Percentiles rank a stretch among this genome's conserved stretches.
Conservation (phyloP, 1,284 basidiomycete genomes). For the Cutaneotrichosporon cavernicola region DNA sequence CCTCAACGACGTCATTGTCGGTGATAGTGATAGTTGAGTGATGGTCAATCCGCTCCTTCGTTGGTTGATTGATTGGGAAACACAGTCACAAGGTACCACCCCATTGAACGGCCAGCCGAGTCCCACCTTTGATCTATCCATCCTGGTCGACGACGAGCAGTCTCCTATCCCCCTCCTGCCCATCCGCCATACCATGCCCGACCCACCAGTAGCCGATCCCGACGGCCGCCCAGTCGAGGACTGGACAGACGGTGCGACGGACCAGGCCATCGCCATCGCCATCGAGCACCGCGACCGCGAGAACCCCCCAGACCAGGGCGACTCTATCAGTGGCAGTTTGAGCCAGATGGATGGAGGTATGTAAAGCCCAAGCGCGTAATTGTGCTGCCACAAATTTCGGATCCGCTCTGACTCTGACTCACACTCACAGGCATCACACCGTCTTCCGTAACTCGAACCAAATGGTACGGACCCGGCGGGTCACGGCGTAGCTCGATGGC, state of each 20-base stretch:
- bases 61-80: neutral
- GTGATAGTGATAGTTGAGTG: neutral
- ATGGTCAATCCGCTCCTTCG: neutral
- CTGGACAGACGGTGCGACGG: conserved; percentile 29
- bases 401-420: conserved; percentile 16
- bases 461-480: conserved; percentile 31
- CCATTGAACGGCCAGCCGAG: neutral
- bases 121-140: conserved; percentile 1
- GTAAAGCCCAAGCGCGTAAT: neutral
- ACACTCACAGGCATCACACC: conserved; percentile 35
- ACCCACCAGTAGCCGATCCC: conserved; percentile 10
- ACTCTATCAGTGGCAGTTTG: conserved; percentile 25
- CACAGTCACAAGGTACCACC: neutral
- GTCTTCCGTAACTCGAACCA: conserved; percentile 42
- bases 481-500: conserved; percentile 37
- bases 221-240: conserved; percentile 10
- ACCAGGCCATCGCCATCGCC: conserved; percentile 28
- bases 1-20: neutral
- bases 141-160: conserved; percentile 6
- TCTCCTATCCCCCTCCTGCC: conserved; percentile 9
- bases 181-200: conserved; percentile 10
- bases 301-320: conserved; percentile 27
- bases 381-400: neutral
- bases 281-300: conserved; percentile 29
- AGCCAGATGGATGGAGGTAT: conserved; percentile 26